phyloP scores from a whole-genome alignment of 106 monocot genomes.

The Narthecium ossifragum region DNA sequence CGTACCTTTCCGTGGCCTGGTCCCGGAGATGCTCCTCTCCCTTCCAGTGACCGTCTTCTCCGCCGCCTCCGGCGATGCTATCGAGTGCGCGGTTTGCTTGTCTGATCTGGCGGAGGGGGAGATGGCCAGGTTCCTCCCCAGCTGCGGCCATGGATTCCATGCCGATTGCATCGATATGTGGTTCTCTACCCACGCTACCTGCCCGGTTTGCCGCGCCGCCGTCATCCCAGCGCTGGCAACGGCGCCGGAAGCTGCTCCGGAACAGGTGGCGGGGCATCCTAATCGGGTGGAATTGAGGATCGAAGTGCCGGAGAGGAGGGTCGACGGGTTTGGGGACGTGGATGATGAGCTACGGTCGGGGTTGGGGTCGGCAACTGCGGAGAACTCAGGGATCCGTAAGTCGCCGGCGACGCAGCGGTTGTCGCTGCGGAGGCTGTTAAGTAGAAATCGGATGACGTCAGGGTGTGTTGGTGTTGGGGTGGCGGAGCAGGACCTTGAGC shows the following conservation, averaged over 20 bases:
- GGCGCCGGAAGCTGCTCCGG: not conserved
- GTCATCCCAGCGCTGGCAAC: not conserved
- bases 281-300: not conserved
- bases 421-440: not conserved
- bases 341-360: not conserved
- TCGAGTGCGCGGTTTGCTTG: not conserved
- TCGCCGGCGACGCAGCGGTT: not conserved
- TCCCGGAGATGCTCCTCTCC: not conserved
- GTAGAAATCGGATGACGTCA: too few species aligned
- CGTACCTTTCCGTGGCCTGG: not conserved
- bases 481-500: too few species aligned
- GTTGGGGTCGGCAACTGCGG: too few species aligned
- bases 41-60: not conserved
- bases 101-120: not conserved
- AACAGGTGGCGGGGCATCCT: not conserved
- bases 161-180: slow-evolving; percentile 11
- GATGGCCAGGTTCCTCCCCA: not conserved
- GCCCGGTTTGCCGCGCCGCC: slow-evolving; percentile 3
- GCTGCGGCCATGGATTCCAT: slow-evolving; percentile 6
- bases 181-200: not conserved
- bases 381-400: too few species aligned
- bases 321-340: too few species aligned
- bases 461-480: too few species aligned
- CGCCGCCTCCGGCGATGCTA: not conserved
- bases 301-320: not conserved